Evolutionary conservation across 345 rosid species (phyloP), one percentile per base, ranked within the genome.

Genomic region (Streptanthus diversifolius): DNA sequence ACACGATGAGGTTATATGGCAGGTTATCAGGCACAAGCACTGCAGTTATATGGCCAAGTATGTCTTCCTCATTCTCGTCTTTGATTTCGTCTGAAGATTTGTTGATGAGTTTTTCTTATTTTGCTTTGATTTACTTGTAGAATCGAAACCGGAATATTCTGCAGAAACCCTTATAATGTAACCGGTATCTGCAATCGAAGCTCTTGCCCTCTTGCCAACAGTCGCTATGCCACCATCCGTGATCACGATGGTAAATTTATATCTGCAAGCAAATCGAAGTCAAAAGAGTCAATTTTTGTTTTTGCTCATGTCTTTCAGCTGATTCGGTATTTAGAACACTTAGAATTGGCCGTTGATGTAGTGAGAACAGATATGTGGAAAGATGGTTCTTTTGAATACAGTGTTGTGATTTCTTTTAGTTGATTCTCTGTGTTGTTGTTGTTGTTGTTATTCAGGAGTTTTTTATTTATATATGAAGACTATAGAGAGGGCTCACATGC

Each of bases 201-300:
- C n/a, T n/a, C 97, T 70, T 91, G 97, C 67, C 99, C 99, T 62
- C 96, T 91, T 4, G 93, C 98, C 19, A 95, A 91, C 63, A 95
- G 96, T 75, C 88, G 97, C 18, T 95, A 95, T 35, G 93, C 97
- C 59, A 91, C 98, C 9, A 90, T 95, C 63, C 90, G 98, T 1
- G 98, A 95, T 39, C 90, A 95, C 19, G 90, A 95, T 30, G 97
- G 97, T 95, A n/a, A 79, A 33, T 59, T 7, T 24, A 8, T 3
- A 12, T 12, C 56, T 8, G 3, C 1, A 2, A n/a, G 3, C 1
- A 2, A n/a, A 5, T 47, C 17, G 14, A 59, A 19, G 18, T 35
- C 5, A 2, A 70, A 62, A 30, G 2, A 12, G 18, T 4, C 27
- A 32, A 13, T 5, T 40, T 12, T 1, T 22, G 30, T 13, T 55